Percentiles rank a stretch among this genome's conserved stretches.
phyloP scores from a whole-genome alignment of 495 filamentous ascomycete species.

The Hyaloscypha variabilis region DNA sequence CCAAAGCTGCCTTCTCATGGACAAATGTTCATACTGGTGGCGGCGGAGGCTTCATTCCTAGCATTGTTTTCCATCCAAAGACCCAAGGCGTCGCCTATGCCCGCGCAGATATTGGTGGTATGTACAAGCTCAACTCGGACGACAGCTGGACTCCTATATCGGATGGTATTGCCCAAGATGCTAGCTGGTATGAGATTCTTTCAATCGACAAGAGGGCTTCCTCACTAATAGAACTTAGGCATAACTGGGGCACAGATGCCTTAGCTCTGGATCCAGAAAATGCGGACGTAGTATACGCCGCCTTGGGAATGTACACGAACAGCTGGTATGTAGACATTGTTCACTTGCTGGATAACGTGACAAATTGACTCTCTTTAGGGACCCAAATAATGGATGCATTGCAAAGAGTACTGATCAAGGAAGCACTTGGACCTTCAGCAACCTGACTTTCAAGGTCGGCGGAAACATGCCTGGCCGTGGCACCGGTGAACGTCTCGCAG shows the following conservation, averaged over 20 bases:
- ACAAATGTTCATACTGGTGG: constrained; percentile 29
- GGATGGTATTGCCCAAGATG: constrained; percentile 47
- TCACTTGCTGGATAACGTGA: background rate
- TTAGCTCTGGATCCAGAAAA: constrained; percentile 60
- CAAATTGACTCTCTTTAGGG: constrained; percentile 21
- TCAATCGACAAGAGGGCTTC: constrained; percentile 1
- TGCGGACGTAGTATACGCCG: constrained; percentile 55
- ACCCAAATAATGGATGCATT: constrained; percentile 56
- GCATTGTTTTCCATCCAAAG: constrained; percentile 61
- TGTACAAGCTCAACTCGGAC: constrained; percentile 56
- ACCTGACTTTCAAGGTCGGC: constrained; percentile 60
- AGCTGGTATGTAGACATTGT: constrained; percentile 37
- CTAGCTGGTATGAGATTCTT: constrained; percentile 42
- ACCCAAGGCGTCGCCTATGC: constrained; percentile 60
- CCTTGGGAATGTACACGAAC: constrained; percentile 62
- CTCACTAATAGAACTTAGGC: constrained; percentile 27
- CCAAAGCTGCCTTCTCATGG: constrained; percentile 14
- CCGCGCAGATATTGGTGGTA: constrained; percentile 64
- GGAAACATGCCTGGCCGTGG: constrained; percentile 70
- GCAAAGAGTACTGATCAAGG: constrained; percentile 53
- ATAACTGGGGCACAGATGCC: constrained; percentile 61
- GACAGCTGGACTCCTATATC: constrained; percentile 61
- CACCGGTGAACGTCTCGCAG: constrained; percentile 62
- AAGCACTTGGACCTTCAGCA: constrained; percentile 41
- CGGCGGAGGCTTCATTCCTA: constrained; percentile 63